phyloP scores from a whole-genome alignment of 78 protist species.

The Capsaspora owczarzaki region DNA sequence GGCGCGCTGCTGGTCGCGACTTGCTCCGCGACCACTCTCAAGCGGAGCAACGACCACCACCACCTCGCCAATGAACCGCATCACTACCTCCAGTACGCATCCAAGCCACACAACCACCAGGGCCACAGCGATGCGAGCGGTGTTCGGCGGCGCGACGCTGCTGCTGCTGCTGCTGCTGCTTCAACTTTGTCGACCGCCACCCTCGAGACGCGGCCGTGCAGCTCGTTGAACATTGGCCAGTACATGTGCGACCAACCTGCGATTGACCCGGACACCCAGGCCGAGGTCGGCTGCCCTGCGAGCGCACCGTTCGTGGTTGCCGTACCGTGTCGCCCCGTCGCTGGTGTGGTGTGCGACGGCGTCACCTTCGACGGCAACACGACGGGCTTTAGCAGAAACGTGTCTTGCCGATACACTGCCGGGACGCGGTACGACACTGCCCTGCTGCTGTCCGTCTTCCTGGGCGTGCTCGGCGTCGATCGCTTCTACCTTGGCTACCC shows the following conservation, averaged over 20 bases:
- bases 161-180: too few species aligned
- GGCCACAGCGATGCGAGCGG: too few species aligned
- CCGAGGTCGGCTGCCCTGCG: background rate
- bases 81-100: too few species aligned
- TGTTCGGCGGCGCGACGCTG: too few species aligned
- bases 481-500: conserved; percentile 26
- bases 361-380: background rate
- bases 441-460: background rate
- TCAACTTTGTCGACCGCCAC: too few species aligned
- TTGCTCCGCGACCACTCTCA: too few species aligned
- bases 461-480: conserved; percentile 9
- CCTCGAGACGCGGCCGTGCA: too few species aligned
- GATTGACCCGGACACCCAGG: background rate
- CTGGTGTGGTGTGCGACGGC: background rate
- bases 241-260: background rate
- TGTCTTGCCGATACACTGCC: background rate
- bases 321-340: background rate
- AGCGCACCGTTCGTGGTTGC: background rate
- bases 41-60: too few species aligned
- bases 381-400: background rate
- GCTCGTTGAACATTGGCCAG: background rate
- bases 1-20: too few species aligned
- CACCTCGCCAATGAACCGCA: too few species aligned
- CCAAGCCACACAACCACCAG: too few species aligned
- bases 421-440: background rate